A percentile compares a stretch with the other conserved stretches of the same genome.
Evolutionary conservation across 306 rosid genomes (phyloP).

Genomic region (Glycine tomentella): DNA sequence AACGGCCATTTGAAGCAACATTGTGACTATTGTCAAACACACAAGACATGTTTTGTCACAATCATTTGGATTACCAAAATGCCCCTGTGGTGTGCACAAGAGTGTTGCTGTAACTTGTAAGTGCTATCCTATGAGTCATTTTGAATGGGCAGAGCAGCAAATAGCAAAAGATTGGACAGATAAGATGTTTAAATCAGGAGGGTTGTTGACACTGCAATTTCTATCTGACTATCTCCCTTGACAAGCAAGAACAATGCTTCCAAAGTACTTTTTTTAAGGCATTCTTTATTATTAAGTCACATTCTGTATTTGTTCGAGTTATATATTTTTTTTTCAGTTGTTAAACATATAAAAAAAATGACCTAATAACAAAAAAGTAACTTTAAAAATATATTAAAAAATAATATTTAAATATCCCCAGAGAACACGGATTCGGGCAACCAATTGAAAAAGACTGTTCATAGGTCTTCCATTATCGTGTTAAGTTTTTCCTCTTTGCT

Average conservation of each 20-base stretch:
- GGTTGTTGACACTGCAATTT: neutral
- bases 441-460: neutral
- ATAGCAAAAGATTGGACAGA: neutral
- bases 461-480: neutral
- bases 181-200: constrained; percentile 45
- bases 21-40: too few relatives aligned
- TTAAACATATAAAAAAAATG: neutral
- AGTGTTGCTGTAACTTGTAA: neutral
- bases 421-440: too few relatives aligned
- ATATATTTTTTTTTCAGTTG: neutral
- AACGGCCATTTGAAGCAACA: constrained; percentile 61
- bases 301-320: neutral
- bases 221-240: too few relatives aligned
- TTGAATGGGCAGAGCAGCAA: too few relatives aligned
- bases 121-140: too few relatives aligned
- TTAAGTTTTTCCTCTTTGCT: constrained; percentile 2
- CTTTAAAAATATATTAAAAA: neutral
- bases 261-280: too few relatives aligned
- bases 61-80: constrained; percentile 20
- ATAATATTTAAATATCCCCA: neutral
- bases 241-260: too few relatives aligned
- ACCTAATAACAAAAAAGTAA: neutral
- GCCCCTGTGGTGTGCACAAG: neutral
- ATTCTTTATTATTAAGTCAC: neutral
- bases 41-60: neutral